Evolutionary conservation across 1,139 yeast genomes (phyloP), one percentile per base, ranked within the genome.

Genomic region (Petasospora rhodanensis): DNA sequence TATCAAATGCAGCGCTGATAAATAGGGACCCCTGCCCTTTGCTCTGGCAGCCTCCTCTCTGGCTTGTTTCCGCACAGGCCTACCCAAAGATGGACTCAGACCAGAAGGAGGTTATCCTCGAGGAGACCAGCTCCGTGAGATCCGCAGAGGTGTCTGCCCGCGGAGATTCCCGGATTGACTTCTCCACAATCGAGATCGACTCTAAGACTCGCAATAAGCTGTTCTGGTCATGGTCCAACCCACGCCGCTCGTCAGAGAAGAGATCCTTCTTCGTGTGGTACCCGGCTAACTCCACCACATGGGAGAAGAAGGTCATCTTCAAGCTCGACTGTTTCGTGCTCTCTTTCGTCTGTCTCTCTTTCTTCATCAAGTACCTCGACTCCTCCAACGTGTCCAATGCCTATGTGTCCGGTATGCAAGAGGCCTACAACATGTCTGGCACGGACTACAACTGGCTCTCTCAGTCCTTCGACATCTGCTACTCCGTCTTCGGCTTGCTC

Each of bases 311-410:
- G 25, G 37, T 59, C n/a, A 47, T 64, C 9, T 43, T 62, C 29
- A 68, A 68, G 49, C 46, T 67, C 11, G 73, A 68, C 45, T 43
- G 54, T 18, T 55, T 56, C 33, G 49, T 67, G 11, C 46, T 67
- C 37, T 41, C 61, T 3, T 67, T 59, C 38, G 57, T 58, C 29
- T 59, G 59, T 47, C 37, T 45, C 11, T 60, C 32, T 50, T 67
- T 5, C 59, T 61, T 11, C 55, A 76, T 29, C 59, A 66, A 79
- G 52, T 78, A 76, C 39, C 61, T 81, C 32, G 89, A 81, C 54
- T 70, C 70, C 21, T 43, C 57, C 14, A 56, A 57, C 35, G 42
- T 61, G 13, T 38, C 59, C 18, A 59, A 61, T 42, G 66, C 66
- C 5, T 62, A 61, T 37, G 73, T 69, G 11, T 61, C 68, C 3